These are phyloP conservation scores for Trapa incisa DNA, from an alignment of 345 rosid genomes.

Conservation along the genomic window DNA sequence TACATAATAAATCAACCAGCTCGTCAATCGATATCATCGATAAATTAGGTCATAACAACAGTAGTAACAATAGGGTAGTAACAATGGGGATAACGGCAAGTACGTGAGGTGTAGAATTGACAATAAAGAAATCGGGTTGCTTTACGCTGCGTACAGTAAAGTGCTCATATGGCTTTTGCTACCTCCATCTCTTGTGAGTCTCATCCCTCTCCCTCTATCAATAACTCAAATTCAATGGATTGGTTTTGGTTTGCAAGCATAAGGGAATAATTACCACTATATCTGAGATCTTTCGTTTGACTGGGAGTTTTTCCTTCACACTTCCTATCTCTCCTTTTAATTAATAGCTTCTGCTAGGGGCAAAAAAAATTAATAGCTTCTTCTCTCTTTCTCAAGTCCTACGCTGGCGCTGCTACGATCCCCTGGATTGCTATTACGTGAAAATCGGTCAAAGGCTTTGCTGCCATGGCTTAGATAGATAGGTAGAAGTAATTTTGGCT, in stretches of 20 bases:
- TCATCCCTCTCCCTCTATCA: slow-evolving; percentile 3
- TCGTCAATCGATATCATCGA: too few species aligned
- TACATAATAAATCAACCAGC: too few species aligned
- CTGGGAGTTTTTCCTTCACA: background rate
- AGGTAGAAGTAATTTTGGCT: background rate
- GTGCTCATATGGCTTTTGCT: background rate
- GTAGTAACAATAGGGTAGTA: too few species aligned
- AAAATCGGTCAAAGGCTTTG: background rate
- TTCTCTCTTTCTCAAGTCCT: slow-evolving; percentile 1
- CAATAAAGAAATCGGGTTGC: slow-evolving; percentile 1
- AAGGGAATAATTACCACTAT: slow-evolving; percentile 13
- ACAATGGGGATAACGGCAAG: too few species aligned
- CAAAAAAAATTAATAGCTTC: too few species aligned
- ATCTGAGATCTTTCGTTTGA: slow-evolving; percentile 11
- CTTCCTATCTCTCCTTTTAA: background rate
- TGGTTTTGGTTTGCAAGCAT: slow-evolving; percentile 8
- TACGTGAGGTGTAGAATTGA: background rate
- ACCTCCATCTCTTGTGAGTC: background rate
- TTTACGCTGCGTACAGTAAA: background rate
- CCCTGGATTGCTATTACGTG: slow-evolving; percentile 1
- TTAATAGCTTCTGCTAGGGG: background rate
- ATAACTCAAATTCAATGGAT: slow-evolving; percentile 13
- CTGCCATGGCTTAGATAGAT: background rate
- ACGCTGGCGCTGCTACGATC: background rate
- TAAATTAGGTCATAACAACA: too few species aligned